These are phyloP conservation scores for Chaetomidium leptoderma DNA, from an alignment of 495 filamentous ascomycete genomes.

Conservation along the genomic window DNA sequence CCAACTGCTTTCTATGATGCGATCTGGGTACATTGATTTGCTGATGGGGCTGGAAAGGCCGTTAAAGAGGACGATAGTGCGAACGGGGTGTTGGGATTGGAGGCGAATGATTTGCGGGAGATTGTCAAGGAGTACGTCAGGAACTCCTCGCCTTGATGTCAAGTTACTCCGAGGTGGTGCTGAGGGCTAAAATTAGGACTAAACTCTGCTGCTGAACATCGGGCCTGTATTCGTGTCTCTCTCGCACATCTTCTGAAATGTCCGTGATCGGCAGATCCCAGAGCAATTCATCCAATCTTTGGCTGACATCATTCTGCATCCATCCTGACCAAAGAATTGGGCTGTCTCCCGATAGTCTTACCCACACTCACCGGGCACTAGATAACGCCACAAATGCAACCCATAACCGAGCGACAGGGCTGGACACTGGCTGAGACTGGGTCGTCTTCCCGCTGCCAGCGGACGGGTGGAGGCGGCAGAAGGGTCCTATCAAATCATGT, in stretches of 20 bases:
- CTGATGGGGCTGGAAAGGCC: slow-evolving; percentile 35
- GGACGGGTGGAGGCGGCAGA: background rate
- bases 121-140: background rate
- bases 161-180: background rate
- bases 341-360: background rate
- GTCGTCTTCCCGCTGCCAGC: background rate
- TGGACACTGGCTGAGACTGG: background rate
- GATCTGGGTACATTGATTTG: slow-evolving; percentile 26
- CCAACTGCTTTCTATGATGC: slow-evolving; percentile 36
- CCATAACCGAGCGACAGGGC: slow-evolving; percentile 1
- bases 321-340: background rate
- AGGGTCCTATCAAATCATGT: slow-evolving; percentile 5
- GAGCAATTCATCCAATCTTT: background rate
- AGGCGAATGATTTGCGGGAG: background rate
- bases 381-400: background rate
- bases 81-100: background rate
- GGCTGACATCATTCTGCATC: background rate
- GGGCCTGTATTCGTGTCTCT: background rate
- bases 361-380: background rate
- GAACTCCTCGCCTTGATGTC: background rate
- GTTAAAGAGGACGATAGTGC: slow-evolving; percentile 17
- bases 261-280: background rate
- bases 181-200: background rate
- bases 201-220: background rate
- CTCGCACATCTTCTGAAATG: background rate